These are phyloP conservation scores for Penicillium macrosclerotiorum DNA, from an alignment of 495 filamentous ascomycete species.

Conservation along the genomic window DNA sequence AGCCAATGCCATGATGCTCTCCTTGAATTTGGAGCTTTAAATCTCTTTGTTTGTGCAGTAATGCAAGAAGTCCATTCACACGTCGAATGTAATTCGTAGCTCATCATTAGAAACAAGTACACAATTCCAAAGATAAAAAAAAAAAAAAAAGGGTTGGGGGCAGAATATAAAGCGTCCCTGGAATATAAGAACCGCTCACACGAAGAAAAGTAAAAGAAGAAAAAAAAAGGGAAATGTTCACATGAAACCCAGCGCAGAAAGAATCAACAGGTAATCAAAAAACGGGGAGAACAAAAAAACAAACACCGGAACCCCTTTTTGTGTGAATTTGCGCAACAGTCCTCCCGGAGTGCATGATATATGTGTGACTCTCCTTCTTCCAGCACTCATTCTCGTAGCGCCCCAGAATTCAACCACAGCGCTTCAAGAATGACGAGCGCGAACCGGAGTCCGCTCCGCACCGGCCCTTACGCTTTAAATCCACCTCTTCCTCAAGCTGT, in stretches of 20 bases:
- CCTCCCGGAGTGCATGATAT: too few species aligned
- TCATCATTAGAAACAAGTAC: slow-evolving; percentile 21
- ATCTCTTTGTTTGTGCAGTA: slow-evolving; percentile 2
- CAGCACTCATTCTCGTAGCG: too few species aligned
- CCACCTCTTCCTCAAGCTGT: background rate
- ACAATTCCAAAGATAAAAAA: background rate
- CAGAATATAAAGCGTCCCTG: background rate
- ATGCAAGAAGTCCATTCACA: slow-evolving; percentile 2
- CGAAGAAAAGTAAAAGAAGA: too few species aligned
- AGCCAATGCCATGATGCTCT: background rate
- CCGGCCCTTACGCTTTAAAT: background rate
- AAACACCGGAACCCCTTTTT: slow-evolving; percentile 28
- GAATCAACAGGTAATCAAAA: background rate
- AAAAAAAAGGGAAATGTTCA: background rate
- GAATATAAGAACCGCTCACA: background rate
- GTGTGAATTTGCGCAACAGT: too few species aligned
- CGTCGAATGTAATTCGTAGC: slow-evolving; percentile 22
- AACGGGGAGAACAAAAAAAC: background rate
- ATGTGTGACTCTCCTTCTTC: too few species aligned
- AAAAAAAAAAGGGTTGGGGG: too few species aligned
- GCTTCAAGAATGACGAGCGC: too few species aligned
- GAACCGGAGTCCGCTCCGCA: background rate
- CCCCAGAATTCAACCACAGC: too few species aligned
- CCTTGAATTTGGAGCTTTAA: too few species aligned
- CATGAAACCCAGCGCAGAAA: slow-evolving; percentile 3